A percentile compares a stretch with the other conserved stretches of the same genome.
phyloP scores from a whole-genome alignment of 164 flowering plant genomes.

The Hamamelis virginiana region DNA sequence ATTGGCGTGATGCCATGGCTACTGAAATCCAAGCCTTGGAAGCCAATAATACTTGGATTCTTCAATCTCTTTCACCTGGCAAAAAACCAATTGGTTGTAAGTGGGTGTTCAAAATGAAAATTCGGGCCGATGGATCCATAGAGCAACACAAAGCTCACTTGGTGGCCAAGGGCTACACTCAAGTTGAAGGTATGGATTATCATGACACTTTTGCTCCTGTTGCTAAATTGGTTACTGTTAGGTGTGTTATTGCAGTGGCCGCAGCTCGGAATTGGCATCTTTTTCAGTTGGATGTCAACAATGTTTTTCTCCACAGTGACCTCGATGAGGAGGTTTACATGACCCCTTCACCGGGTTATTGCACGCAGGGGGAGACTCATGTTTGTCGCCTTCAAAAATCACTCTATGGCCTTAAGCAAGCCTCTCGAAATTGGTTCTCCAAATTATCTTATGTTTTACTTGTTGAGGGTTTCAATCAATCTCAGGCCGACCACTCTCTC shows the following conservation, averaged over 20 bases:
- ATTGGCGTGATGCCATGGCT: constrained; percentile 5
- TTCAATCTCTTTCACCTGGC: not conserved
- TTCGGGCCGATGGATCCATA: not conserved
- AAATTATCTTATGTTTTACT: not conserved
- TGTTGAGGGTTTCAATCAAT: too few species aligned
- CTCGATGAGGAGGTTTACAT: constrained; percentile 5
- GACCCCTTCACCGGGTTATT: not conserved
- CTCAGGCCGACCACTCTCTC: too few species aligned
- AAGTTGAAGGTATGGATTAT: too few species aligned
- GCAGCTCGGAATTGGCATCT: too few species aligned
- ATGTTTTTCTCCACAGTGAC: not conserved
- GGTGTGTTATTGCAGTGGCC: too few species aligned
- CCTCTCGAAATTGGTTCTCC: not conserved
- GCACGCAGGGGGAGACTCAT: too few species aligned
- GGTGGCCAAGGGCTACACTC: too few species aligned
- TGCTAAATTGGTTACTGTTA: too few species aligned
- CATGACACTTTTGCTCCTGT: too few species aligned
- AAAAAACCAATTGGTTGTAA: not conserved
- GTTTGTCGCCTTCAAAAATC: not conserved
- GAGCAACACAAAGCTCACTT: too few species aligned
- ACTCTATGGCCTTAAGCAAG: constrained; percentile 4
- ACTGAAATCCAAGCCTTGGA: not conserved
- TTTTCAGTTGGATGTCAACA: too few species aligned
- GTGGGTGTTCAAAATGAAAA: constrained; percentile 7
- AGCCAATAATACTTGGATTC: not conserved